phyloP scores from a whole-genome alignment of 2,329 filamentous ascomycete species.

The Grosmannia clavigera region DNA sequence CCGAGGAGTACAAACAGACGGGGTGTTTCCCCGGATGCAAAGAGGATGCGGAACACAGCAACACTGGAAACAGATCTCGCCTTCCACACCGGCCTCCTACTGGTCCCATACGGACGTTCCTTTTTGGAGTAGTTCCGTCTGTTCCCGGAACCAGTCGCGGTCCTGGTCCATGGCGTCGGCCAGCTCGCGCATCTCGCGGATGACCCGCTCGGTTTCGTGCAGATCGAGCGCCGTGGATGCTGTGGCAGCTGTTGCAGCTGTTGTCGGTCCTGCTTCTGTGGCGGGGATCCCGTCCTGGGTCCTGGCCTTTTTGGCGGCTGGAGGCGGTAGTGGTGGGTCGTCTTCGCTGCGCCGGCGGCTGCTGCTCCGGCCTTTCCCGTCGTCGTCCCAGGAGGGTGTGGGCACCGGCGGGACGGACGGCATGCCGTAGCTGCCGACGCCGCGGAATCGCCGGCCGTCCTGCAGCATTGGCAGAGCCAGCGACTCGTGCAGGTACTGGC shows the following conservation, averaged over 20 bases:
- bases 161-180: conserved; percentile 33
- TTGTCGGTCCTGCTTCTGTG: background rate
- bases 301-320: conserved; percentile 5
- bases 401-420: conserved; percentile 3
- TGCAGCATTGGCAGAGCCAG: conserved; percentile 27
- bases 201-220: conserved; percentile 20
- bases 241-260: background rate
- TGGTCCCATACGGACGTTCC: conserved; percentile 4
- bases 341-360: background rate
- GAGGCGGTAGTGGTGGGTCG: background rate
- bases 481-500: conserved; percentile 30
- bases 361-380: background rate
- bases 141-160: conserved; percentile 32
- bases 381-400: background rate
- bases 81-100: background rate
- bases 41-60: too few species aligned
- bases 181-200: conserved; percentile 29
- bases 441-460: conserved; percentile 26
- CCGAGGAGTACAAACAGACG: background rate
- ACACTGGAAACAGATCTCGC: background rate
- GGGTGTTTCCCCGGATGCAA: too few species aligned
- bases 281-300: background rate
- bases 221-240: background rate
- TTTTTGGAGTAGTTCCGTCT: conserved; percentile 26
- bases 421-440: conserved; percentile 25